phyloP scores from a whole-genome alignment of 2,329 filamentous ascomycete genomes.

The Tricladium varicosporioides region DNA sequence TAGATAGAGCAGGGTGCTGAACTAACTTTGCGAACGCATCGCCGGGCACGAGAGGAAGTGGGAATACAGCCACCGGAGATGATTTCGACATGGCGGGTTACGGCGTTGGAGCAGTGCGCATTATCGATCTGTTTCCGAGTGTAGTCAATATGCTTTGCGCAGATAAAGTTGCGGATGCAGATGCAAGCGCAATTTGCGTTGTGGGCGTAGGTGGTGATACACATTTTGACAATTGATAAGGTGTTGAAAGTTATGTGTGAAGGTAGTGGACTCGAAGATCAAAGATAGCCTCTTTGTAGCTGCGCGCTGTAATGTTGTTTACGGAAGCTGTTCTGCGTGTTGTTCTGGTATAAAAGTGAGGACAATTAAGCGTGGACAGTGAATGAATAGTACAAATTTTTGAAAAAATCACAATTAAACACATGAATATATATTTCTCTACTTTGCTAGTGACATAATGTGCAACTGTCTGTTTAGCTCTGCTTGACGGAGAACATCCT shows the following conservation, averaged over 20 bases:
- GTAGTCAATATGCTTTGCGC: slow-evolving; percentile 9
- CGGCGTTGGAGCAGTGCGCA: slow-evolving; percentile 1
- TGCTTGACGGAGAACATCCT: no score
- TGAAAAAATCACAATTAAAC: no score
- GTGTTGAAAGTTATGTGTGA: no score
- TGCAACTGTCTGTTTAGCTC: no score
- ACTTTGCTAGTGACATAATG: no score
- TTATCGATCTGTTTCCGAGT: slow-evolving; percentile 12
- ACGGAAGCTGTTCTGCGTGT: background rate
- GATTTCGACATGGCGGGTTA: background rate
- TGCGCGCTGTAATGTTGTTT: background rate
- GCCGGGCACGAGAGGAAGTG: background rate
- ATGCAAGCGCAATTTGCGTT: slow-evolving; percentile 1
- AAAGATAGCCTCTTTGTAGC: no score
- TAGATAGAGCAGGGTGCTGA: no score
- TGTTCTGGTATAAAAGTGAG: background rate
- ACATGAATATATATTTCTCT: no score
- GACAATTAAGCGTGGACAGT: no score
- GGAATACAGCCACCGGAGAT: background rate
- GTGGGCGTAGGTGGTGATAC: background rate
- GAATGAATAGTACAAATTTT: no score
- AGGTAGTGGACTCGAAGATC: no score
- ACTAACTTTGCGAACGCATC: background rate
- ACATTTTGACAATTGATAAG: background rate
- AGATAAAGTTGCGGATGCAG: background rate